These are phyloP conservation scores for Mycena amicta DNA, from an alignment of 768 basidiomycete species.

Conservation along the genomic window DNA sequence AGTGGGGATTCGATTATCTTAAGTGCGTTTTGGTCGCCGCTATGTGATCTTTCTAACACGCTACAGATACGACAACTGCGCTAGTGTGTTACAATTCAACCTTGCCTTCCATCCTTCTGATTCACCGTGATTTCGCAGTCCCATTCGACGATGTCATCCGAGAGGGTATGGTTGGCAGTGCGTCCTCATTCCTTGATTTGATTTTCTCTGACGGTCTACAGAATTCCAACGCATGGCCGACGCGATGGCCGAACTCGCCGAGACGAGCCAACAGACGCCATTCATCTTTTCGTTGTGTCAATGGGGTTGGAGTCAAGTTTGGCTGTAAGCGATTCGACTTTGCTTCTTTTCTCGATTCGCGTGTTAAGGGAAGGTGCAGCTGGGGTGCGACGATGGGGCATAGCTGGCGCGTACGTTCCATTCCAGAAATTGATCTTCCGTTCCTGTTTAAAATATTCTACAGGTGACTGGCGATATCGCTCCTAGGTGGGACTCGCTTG, in stretches of 20 bases:
- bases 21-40: conserved; percentile 41
- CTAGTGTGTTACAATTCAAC: conserved; percentile 32
- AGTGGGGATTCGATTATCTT: conserved; percentile 70
- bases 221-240: conserved; percentile 66
- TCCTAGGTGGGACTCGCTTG: conserved; percentile 56
- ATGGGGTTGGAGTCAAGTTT: conserved; percentile 67
- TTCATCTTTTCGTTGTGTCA: conserved; percentile 63
- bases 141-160: conserved; percentile 61
- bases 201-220: conserved; percentile 18
- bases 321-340: conserved; percentile 41
- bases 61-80: conserved; percentile 57
- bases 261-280: conserved; percentile 47
- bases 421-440: neutral
- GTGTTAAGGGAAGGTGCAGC: conserved; percentile 16
- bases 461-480: conserved; percentile 58
- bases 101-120: neutral
- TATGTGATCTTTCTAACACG: neutral
- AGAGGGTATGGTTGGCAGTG: conserved; percentile 57
- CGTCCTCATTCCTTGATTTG: conserved; percentile 22
- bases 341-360: neutral
- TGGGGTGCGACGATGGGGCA: conserved; percentile 65
- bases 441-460: conserved; percentile 4
- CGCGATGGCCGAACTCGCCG: conserved; percentile 53
- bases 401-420: conserved; percentile 61
- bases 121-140: conserved; percentile 35